Evolutionary conservation across 257 asterid species (phyloP), one percentile per base, ranked within the genome.

Genomic region (Primulina huaijiensis): DNA sequence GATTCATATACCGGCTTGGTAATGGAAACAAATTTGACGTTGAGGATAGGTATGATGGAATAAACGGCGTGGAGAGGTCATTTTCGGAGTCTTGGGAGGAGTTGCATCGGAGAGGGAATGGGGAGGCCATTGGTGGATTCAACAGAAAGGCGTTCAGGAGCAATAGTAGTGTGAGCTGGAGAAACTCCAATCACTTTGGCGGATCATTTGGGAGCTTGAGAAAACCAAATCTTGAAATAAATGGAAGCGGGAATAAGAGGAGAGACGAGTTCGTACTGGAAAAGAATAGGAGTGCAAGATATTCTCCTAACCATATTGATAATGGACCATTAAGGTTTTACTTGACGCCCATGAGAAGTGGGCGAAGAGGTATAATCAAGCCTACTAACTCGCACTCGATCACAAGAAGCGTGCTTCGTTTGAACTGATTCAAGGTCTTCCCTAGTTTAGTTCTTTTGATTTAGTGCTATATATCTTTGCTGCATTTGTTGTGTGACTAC

Each of bases 121-220:
- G 69, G 16, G 89, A 79, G 59, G 53, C 60, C 53, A 75, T 79
- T 58, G 78, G 71, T 5, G 88, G 86, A 16, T 71, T 84, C 23
- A 74, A 79, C 46, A 81, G 91, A 75, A 83, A 75, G 29, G 82
- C 81, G 64, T 69, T 88, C 25, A 65, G 97, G 71, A 90, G 93
- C 76, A 86, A 88, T 37, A 90, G 97, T 60, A 90, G 95, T 62
- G 97, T 90, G 76, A 86, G 90, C 76, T 86, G 97, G 89, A 84
- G 96, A 71, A 80, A 83, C n/a, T 81, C 73, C 2, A 77, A 75
- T 30, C 82, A 68, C 17, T 60, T 76, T 21, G 90, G 86, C 21
- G 96, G 81, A 3, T 78, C 93, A 8, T 84, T 82, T 75, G 92
- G 82, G 43, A 78, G 83, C 77, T 81, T 64, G 35, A 85, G 88